These are phyloP conservation scores for Verticillium isaacii DNA, from an alignment of 2,329 filamentous ascomycete genomes.

Conservation along the genomic window DNA sequence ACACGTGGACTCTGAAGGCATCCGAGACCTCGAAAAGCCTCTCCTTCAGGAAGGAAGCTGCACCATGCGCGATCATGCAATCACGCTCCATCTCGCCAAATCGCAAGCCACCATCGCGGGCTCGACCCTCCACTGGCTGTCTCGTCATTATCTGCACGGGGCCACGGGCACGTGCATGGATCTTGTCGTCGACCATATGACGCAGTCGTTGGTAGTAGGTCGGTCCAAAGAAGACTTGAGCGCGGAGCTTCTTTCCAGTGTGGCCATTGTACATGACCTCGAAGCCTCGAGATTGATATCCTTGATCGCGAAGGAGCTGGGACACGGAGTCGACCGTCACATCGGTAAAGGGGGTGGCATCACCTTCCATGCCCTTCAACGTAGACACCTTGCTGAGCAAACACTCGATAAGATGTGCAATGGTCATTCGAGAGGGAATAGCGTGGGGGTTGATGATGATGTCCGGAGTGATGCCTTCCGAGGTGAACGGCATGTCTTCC, in stretches of 20 bases:
- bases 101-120: slow-evolving; percentile 92
- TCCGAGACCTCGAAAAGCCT: slow-evolving; percentile 95
- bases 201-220: slow-evolving; percentile 98
- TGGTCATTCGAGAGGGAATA: slow-evolving; percentile 99
- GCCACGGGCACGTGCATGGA: slow-evolving; percentile 95
- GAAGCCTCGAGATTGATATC: slow-evolving; percentile 95
- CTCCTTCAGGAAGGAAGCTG: slow-evolving; percentile 95
- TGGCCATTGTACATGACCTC: slow-evolving; percentile 99
- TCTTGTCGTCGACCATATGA: slow-evolving; percentile 99
- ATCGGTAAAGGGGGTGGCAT: slow-evolving; percentile 96
- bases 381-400: slow-evolving; percentile 93
- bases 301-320: slow-evolving; percentile 76
- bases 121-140: slow-evolving; percentile 97
- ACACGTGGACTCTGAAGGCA: slow-evolving; percentile 96
- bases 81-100: slow-evolving; percentile 99
- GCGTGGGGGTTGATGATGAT: slow-evolving; percentile 99
- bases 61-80: slow-evolving; percentile 99
- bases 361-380: slow-evolving; percentile 89
- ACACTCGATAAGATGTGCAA: slow-evolving; percentile 99
- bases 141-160: slow-evolving; percentile 96
- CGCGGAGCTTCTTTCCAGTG: slow-evolving; percentile 87
- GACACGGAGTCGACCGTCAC: slow-evolving; percentile 95
- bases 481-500: slow-evolving; percentile 97
- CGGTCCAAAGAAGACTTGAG: slow-evolving; percentile 93
- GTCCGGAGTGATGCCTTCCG: slow-evolving; percentile 87